Evolutionary conservation across 176 grass and related monocot genomes (phyloP).

Genomic region (Triticum timopheevii): DNA sequence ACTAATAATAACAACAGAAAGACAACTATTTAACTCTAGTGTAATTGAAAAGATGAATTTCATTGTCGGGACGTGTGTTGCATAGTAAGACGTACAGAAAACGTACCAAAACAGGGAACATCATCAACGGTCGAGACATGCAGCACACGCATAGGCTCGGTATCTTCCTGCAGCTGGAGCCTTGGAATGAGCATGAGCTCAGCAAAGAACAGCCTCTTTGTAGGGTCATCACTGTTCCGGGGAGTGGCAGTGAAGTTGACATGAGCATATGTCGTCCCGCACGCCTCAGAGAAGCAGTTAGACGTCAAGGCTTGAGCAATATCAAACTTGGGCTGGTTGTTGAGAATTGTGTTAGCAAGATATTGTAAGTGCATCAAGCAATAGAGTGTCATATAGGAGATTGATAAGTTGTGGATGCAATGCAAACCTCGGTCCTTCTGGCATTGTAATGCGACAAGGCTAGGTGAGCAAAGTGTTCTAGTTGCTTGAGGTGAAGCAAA

Average conservation of each 20-base stretch:
- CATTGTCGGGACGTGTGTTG: too few species aligned
- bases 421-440: not conserved
- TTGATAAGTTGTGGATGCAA: not conserved
- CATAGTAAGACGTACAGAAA: not conserved
- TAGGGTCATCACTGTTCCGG: not conserved
- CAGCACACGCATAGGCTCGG: slow-evolving; percentile 2
- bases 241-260: not conserved
- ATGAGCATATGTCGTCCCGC: not conserved
- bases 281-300: not conserved
- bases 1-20: not conserved
- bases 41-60: too few species aligned
- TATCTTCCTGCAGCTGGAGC: not conserved
- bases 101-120: not conserved
- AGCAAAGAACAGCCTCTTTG: not conserved
- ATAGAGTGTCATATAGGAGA: not conserved
- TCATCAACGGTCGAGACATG: not conserved
- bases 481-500: not conserved
- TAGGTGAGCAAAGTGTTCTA: not conserved
- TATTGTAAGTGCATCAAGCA: not conserved
- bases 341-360: not conserved
- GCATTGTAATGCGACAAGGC: not conserved
- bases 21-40: not conserved
- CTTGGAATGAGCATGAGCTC: not conserved
- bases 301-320: not conserved
- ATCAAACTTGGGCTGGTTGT: not conserved